Base-by-base conservation (phyloP, 371 early-diverging fungal genomes). In the Fennellomyces sp. region DNA sequence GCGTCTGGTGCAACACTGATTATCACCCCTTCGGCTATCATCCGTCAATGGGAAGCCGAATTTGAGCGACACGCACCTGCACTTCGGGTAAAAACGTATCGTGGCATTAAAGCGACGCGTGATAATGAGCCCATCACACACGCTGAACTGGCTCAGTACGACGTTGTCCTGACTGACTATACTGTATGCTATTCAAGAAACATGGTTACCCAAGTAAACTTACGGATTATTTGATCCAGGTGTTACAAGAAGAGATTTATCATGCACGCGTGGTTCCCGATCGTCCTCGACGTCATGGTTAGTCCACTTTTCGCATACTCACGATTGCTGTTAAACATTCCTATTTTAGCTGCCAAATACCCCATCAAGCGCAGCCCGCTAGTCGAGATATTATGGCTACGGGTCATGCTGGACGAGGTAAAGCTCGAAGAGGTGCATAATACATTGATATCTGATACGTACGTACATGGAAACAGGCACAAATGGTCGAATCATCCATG, bases 21-120 rank as follows among this genome's bases (percentile, higher is more conserved):
- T 48, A 84, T 91, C 29, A 78, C 86, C 8, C 89, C 91, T 27
- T 55, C 68, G 0, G 63, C 85, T 4, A 89, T 91, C 47, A 56
- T 86, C 13, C 64, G 72, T 13, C 91, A 91, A 63, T 91, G 91
- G 91, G 72, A 65, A 21, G 48, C 70, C 5, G 91, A 91, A 64
- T 72, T 84, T 27, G 62, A 69, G 21, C 63, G 56, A 4, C 83
- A 86, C 65, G 79, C 87, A 5, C 82, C 82, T 3, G 28, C 63
- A 10, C 36, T 83, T 29, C 48, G 55, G 0, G 69, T 73, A 4
- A 69, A 63, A 39, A 54, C 67, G 1, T 75, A 81, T 50, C 41
- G 65, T 11, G 75, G 72, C 11, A 57, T 70, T 31, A 62, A 66
- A 30, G 55, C 29, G 1, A 2, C 42, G 4, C 33, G 50, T 17